phyloP scores from a whole-genome alignment of 352 stramenopile species.

The Hyphochytrium catenoides region DNA sequence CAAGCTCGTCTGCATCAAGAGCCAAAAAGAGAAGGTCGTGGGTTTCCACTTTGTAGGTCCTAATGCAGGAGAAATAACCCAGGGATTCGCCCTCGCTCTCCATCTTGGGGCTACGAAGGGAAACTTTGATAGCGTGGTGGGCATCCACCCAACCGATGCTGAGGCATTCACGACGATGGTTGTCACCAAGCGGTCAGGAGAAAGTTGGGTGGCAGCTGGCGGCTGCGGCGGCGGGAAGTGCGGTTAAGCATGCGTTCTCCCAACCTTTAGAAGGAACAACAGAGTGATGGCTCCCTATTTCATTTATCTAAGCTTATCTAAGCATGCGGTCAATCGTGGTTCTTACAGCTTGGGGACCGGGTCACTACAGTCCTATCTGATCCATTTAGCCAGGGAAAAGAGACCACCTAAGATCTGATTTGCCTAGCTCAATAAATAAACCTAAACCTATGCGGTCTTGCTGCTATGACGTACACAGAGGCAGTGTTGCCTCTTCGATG shows the following conservation, averaged over 20 bases:
- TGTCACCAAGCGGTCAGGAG: conserved; percentile 14
- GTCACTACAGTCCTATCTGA: no score
- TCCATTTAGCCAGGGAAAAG: no score
- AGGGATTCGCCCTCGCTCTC: conserved; percentile 15
- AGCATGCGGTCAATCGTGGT: no score
- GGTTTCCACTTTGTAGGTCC: conserved; percentile 9
- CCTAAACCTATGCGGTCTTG: no score
- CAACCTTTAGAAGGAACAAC: no score
- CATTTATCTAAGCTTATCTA: no score
- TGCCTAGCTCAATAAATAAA: no score
- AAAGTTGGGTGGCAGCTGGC: conserved; percentile 10
- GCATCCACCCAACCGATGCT: conserved; percentile 15
- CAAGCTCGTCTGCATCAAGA: conserved; percentile 8
- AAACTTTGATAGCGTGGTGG: conserved; percentile 8
- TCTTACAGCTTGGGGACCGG: no score
- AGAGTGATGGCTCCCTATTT: no score
- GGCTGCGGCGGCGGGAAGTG: conserved; percentile 18
- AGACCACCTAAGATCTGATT: no score
- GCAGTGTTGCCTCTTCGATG: no score
- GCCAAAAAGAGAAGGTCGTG: conserved; percentile 5
- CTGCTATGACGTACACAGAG: no score
- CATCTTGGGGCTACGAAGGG: conserved; percentile 13
- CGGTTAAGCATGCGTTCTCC: conserved; percentile 8
- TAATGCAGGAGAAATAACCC: conserved; percentile 8
- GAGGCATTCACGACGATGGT: conserved; percentile 13